These are phyloP conservation scores for Taxillus chinensis DNA, from an alignment of 164 flowering plant species.

Conservation along the genomic window DNA sequence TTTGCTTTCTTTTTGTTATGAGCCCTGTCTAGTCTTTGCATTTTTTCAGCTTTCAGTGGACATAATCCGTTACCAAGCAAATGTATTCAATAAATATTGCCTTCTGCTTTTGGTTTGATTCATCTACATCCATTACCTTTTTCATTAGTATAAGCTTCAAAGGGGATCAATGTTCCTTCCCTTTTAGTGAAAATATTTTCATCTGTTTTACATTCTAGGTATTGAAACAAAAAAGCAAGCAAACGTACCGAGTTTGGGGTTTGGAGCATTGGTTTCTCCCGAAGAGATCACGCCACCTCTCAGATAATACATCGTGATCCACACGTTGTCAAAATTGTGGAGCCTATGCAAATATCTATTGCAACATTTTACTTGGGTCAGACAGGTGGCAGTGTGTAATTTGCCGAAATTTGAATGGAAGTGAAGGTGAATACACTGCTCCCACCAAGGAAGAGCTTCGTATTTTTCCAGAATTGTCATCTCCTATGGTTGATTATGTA, in stretches of 20 bases:
- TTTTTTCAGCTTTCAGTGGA: neutral
- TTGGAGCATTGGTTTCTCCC: constrained; percentile 89
- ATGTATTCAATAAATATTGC: too few species aligned
- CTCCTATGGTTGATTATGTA: constrained; percentile 75
- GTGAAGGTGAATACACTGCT: constrained; percentile 84
- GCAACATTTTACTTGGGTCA: constrained; percentile 68
- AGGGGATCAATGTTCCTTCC: neutral
- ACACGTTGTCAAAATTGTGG: constrained; percentile 89
- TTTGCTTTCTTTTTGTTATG: too few species aligned
- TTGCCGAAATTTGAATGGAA: constrained; percentile 71
- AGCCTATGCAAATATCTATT: constrained; percentile 75
- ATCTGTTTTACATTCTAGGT: constrained; percentile 30
- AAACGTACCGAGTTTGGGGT: constrained; percentile 76
- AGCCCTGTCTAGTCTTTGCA: neutral
- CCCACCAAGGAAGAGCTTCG: constrained; percentile 69
- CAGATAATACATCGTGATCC: constrained; percentile 87
- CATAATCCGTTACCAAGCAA: too few species aligned
- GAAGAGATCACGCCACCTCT: constrained; percentile 68
- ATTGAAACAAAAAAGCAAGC: constrained; percentile 70
- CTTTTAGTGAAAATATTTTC: neutral
- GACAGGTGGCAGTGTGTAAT: constrained; percentile 97
- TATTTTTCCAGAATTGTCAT: constrained; percentile 67
- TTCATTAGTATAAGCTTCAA: neutral
- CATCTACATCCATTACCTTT: neutral
- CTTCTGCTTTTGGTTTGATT: neutral